Conservation (phyloP, 179 eudicot species). For the Beta macrorhiza region DNA sequence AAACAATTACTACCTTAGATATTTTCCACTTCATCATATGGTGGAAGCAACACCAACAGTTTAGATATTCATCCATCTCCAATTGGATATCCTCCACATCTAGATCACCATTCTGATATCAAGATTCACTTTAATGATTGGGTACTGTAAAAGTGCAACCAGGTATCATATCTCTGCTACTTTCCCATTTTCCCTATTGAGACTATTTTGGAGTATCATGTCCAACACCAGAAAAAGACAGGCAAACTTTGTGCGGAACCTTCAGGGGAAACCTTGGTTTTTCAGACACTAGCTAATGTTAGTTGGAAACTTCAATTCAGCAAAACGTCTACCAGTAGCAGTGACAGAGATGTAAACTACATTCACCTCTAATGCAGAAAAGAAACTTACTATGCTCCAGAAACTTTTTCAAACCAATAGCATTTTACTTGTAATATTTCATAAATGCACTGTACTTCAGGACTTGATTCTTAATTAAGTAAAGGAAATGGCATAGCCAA, state of each 20-base stretch:
- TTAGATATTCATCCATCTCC: neutral
- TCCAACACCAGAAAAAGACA: conserved; percentile 8
- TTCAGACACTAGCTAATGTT: neutral
- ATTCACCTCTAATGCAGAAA: neutral
- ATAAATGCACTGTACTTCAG: neutral
- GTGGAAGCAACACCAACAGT: neutral
- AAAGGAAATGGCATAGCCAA: neutral
- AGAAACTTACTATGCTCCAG: neutral
- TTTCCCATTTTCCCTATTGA: neutral
- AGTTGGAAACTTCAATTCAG: neutral
- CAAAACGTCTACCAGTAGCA: neutral
- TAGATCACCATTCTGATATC: neutral
- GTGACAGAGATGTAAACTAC: neutral
- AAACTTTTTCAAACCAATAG: neutral
- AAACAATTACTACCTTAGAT: neutral
- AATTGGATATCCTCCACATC: neutral
- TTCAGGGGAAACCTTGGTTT: neutral
- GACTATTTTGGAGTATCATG: neutral
- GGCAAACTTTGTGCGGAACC: neutral
- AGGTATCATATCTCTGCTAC: neutral
- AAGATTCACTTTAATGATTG: neutral
- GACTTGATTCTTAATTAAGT: neutral
- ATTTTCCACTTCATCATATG: neutral
- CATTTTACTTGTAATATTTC: neutral
- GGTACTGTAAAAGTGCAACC: neutral